Evolutionary conservation across 2,329 filamentous ascomycete genomes (phyloP).

Genomic region (Hymenoscyphus fructigenus): DNA sequence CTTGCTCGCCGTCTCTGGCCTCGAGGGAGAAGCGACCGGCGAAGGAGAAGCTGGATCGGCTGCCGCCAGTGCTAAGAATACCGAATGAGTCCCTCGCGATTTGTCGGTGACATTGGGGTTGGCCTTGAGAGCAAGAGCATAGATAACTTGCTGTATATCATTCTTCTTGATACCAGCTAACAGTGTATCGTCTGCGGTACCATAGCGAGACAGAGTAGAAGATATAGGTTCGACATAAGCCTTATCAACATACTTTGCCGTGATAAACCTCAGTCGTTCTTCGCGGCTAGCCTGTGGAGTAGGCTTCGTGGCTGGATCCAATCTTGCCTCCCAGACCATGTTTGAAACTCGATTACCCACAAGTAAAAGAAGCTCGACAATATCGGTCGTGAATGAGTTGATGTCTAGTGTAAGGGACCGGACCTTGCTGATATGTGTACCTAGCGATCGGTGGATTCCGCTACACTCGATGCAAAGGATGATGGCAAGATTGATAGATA

Average conservation of each 20-base stretch:
- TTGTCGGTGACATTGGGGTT: slow-evolving; percentile 86
- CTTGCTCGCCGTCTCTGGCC: slow-evolving; percentile 43
- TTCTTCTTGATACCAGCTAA: slow-evolving; percentile 94
- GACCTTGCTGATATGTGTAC: slow-evolving; percentile 97
- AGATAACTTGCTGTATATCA: slow-evolving; percentile 89
- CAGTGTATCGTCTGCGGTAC: slow-evolving; percentile 80
- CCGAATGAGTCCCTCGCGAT: slow-evolving; percentile 81
- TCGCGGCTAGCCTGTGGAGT: slow-evolving; percentile 77
- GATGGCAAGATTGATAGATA: slow-evolving; percentile 95
- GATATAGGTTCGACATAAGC: slow-evolving; percentile 79
- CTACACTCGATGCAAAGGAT: slow-evolving; percentile 97
- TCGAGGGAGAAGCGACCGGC: slow-evolving; percentile 45
- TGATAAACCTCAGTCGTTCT: slow-evolving; percentile 92
- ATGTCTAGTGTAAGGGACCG: slow-evolving; percentile 94
- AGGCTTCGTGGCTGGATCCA: slow-evolving; percentile 73
- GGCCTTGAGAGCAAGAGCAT: slow-evolving; percentile 80
- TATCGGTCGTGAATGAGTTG: slow-evolving; percentile 93
- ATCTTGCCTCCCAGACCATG: slow-evolving; percentile 89
- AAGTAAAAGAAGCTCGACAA: slow-evolving; percentile 87
- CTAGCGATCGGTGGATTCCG: slow-evolving; percentile 92
- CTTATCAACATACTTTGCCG: slow-evolving; percentile 85
- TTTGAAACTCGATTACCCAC: slow-evolving; percentile 95
- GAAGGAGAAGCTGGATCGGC: slow-evolving; percentile 83
- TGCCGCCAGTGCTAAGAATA: slow-evolving; percentile 88
- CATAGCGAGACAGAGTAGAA: slow-evolving; percentile 70